Percentiles rank a stretch among this genome's conserved stretches.
Conservation (phyloP, 108 stramenopile species). For the Pseudonitzschia pungens region DNA sequence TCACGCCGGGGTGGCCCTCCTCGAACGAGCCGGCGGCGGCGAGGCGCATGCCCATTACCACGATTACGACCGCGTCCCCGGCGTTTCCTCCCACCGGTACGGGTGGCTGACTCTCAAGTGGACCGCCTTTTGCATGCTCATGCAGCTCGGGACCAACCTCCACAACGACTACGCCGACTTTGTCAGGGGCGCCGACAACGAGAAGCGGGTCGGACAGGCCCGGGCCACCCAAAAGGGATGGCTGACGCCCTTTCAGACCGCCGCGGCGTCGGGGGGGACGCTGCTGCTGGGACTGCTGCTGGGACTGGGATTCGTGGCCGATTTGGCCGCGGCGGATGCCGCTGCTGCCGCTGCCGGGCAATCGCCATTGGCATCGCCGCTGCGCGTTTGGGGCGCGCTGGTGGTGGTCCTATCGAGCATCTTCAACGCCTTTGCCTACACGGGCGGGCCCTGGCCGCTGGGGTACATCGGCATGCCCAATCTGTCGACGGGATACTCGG, state of each 20-base stretch:
- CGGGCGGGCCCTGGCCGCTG: slow-evolving; percentile 86
- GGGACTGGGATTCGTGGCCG: slow-evolving; percentile 44
- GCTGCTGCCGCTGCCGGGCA: too few species aligned
- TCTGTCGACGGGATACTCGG: slow-evolving; percentile 82
- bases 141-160: slow-evolving; percentile 86
- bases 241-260: slow-evolving; percentile 76
- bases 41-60: not conserved
- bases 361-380: slow-evolving; percentile 29
- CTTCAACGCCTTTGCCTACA: slow-evolving; percentile 86
- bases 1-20: slow-evolving; percentile 11
- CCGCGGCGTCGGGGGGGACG: slow-evolving; percentile 52
- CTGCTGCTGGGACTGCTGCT: slow-evolving; percentile 45
- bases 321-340: not conserved
- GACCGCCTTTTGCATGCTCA: slow-evolving; percentile 53
- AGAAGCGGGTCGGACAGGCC: slow-evolving; percentile 83
- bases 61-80: not conserved
- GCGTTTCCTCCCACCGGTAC: slow-evolving; percentile 9
- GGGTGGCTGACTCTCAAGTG: slow-evolving; percentile 28
- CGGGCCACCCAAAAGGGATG: slow-evolving; percentile 90
- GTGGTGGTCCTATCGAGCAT: slow-evolving; percentile 57
- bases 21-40: not conserved
- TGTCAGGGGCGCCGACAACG: slow-evolving; percentile 81
- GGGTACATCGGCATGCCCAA: slow-evolving; percentile 83
- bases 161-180: slow-evolving; percentile 94
- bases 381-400: slow-evolving; percentile 17